phyloP scores from a whole-genome alignment of 257 asterid species.

The Parsonsia alboflavescens region DNA sequence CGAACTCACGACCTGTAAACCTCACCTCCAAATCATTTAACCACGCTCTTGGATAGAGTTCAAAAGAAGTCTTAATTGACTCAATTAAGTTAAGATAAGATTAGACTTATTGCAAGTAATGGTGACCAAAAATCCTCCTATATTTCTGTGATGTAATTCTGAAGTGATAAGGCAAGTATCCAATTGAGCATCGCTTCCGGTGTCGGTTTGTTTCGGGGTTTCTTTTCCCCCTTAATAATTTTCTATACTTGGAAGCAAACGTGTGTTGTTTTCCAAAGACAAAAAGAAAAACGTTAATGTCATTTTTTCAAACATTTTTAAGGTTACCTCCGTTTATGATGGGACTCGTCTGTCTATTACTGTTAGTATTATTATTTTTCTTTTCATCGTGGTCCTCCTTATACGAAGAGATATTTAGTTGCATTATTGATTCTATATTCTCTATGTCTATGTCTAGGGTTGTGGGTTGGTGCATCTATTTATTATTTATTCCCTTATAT shows the following conservation, averaged over 20 bases:
- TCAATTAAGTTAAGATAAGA: no score
- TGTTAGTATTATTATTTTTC: neutral
- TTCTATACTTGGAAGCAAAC: neutral
- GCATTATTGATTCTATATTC: no score
- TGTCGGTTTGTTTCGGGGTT: no score
- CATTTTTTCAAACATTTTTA: neutral
- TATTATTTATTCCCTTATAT: no score
- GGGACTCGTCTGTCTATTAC: neutral
- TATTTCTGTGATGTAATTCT: neutral
- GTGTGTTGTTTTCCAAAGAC: neutral
- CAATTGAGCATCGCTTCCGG: neutral
- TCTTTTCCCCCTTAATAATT: neutral
- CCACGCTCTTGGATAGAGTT: no score
- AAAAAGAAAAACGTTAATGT: neutral
- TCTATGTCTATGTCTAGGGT: no score
- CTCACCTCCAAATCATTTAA: no score
- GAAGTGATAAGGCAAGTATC: neutral
- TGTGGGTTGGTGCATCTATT: no score
- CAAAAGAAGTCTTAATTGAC: no score
- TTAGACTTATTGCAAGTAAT: no score
- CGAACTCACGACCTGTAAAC: no score
- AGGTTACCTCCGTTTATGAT: neutral
- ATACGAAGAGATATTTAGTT: no score
- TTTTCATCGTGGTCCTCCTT: neutral
- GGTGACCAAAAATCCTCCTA: neutral